Evolutionary conservation across 1,284 basidiomycete genomes (phyloP), one percentile per base, ranked within the genome.

Genomic region (Microstroma glucosiphilum): DNA sequence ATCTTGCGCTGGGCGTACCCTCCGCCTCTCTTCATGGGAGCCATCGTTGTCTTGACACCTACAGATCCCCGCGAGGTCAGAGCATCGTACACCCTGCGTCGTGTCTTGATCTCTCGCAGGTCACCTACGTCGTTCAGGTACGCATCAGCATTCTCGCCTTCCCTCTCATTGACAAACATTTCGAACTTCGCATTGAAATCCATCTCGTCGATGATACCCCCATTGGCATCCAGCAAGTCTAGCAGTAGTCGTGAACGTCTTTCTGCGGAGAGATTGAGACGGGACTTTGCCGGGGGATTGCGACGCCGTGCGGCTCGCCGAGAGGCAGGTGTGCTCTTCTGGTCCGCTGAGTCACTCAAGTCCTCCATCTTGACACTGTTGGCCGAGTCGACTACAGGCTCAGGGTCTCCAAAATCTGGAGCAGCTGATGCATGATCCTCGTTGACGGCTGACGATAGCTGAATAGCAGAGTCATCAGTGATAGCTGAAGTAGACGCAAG

Each of bases 171-270:
- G 21, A 54, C 43, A 21, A 48, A 48, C 4, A 12, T 21, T 6
- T 48, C 43, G 21, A n/a, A 48, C 12, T 48, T 48, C 43, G 15
- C 21, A 21, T 17, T 25, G 21, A 54, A 13, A 13, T 17, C 26
- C 51, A 54, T 54, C 17, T 54, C 51, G 51, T 54, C 51, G 51
- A 48, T 48, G 43, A 48, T 21, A 21, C 43, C 43, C 6, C 21
- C 43, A 48, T 48, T 48, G 43, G 43, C 43, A 21, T 48, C 43
- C 6, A 48, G 43, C 6, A 48, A 21, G 6, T 48, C 43, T n/a
- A 48, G 3, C 15, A 48, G 13, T 21, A 21, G 15, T 17, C 17
- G 17, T 21, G 21, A 3, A 21, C 43, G 43, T 21, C 21, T 48
- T 48, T 48, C 43, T 21, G 21, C 21, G 12, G 43, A 48, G 6